A percentile compares a stretch with the other conserved stretches of the same genome.
Evolutionary conservation across 768 basidiomycete genomes (phyloP).

Genomic region (Rhodotorula taiwanensis): DNA sequence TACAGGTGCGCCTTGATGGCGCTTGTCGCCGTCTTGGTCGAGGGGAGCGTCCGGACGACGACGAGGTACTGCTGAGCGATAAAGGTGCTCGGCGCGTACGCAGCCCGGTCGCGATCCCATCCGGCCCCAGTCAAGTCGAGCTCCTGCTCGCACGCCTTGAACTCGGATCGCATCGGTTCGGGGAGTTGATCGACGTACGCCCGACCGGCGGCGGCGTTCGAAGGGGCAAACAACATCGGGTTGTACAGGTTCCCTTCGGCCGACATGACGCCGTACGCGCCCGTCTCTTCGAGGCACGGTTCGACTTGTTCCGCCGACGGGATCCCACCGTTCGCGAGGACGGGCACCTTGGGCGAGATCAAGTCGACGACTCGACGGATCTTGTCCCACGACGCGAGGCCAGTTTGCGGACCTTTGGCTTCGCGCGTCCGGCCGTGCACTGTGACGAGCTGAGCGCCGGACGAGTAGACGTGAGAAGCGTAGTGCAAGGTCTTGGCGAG

Average conservation of each 20-base stretch:
- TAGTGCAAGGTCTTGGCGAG: conserved; percentile 85
- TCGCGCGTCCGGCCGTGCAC: conserved; percentile 88
- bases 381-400: conserved; percentile 50
- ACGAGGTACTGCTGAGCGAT: conserved; percentile 73
- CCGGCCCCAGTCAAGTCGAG: conserved; percentile 11
- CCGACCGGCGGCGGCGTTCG: conserved; percentile 21
- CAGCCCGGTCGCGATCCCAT: conserved; percentile 13
- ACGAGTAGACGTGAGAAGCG: conserved; percentile 88
- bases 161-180: conserved; percentile 20
- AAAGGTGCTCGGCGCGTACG: conserved; percentile 48
- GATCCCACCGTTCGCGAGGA: conserved; percentile 95
- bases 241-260: conserved; percentile 91
- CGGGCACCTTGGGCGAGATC: conserved; percentile 66
- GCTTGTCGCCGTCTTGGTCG: conserved; percentile 62
- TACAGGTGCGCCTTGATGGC: conserved; percentile 90
- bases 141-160: conserved; percentile 26
- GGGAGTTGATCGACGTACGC: conserved; percentile 31
- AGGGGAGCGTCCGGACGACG: conserved; percentile 58
- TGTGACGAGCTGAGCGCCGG: conserved; percentile 89
- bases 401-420: conserved; percentile 67
- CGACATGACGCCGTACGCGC: conserved; percentile 86
- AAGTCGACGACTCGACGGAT: conserved; percentile 85
- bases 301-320: conserved; percentile 77
- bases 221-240: conserved; percentile 58
- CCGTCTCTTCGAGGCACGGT: conserved; percentile 71